Evolutionary conservation across 169 alveolate species (phyloP).

Genomic region (Amoebophrya sp.): DNA sequence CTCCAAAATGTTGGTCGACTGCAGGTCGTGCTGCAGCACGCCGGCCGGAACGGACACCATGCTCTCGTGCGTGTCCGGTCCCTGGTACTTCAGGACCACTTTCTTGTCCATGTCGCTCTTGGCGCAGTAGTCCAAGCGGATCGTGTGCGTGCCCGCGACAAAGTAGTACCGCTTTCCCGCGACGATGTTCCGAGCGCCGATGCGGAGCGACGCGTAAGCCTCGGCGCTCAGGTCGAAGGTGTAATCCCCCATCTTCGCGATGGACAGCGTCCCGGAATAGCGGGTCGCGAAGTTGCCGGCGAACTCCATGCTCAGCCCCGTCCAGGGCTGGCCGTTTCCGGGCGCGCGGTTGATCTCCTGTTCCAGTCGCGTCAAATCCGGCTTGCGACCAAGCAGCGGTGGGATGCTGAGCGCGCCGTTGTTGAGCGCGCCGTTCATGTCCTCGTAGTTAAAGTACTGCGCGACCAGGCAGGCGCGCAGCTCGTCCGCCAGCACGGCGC

Average conservation of each 20-base stretch:
- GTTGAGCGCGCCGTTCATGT: constrained; percentile 25
- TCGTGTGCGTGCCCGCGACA: constrained; percentile 36
- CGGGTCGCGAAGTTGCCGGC: constrained; percentile 24
- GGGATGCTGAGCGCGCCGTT: constrained; percentile 33
- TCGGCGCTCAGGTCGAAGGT: constrained; percentile 40
- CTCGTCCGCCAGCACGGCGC: constrained; percentile 3
- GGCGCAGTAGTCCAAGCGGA: neutral
- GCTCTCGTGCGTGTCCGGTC: constrained; percentile 49
- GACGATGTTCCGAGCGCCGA: constrained; percentile 37
- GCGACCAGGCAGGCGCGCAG: neutral
- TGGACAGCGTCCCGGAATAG: constrained; percentile 40
- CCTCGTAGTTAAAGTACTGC: constrained; percentile 48
- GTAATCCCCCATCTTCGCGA: constrained; percentile 52
- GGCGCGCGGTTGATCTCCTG: constrained; percentile 39
- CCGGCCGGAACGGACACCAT: constrained; percentile 46
- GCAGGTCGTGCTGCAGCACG: constrained; percentile 46
- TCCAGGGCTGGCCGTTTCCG: constrained; percentile 36
- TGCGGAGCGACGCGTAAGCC: constrained; percentile 24
- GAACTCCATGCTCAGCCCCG: constrained; percentile 43
- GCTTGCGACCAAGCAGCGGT: constrained; percentile 45
- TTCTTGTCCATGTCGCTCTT: constrained; percentile 30
- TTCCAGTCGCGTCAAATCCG: constrained; percentile 42
- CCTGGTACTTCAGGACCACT: constrained; percentile 39
- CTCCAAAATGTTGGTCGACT: constrained; percentile 28
- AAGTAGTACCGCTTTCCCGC: constrained; percentile 38